Evolutionary conservation across 441 rosid species (phyloP).

Genomic region (Viola pubescens): DNA sequence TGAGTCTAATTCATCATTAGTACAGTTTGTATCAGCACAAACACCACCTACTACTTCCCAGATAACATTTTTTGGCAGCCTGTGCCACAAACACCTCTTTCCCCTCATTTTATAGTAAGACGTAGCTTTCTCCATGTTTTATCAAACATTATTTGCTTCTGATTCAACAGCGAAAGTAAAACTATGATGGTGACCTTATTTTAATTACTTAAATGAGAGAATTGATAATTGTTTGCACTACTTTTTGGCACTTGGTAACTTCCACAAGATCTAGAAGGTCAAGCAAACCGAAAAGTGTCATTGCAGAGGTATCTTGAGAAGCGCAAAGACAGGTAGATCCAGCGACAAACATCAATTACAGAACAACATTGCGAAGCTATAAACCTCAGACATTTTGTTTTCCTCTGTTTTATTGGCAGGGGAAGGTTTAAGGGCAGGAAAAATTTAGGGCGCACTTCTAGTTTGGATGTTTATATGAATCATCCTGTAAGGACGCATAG

Average conservation of each 20-base stretch:
- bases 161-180: neutral
- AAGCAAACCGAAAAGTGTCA: constrained; percentile 50
- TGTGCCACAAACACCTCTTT: neutral
- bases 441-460: constrained; percentile 38
- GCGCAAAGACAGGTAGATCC: constrained; percentile 63
- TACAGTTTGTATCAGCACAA: no score
- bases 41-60: neutral
- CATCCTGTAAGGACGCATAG: constrained; percentile 37
- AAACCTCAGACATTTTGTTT: constrained; percentile 1
- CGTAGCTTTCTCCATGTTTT: neutral
- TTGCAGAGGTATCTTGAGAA: constrained; percentile 75
- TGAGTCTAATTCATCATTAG: no score
- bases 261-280: constrained; percentile 58
- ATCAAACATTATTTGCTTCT: neutral
- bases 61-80: neutral
- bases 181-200: neutral
- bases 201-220: neutral
- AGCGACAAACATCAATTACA: constrained; percentile 5
- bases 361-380: constrained; percentile 1
- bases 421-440: constrained; percentile 59
- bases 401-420: constrained; percentile 21
- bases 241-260: constrained; percentile 20
- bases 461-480: constrained; percentile 48
- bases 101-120: neutral
- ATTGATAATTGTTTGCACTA: constrained; percentile 1